Evolutionary conservation across 2,329 filamentous ascomycete species (phyloP), one percentile per base, ranked within the genome.

Genomic region (Exserohilum rostratum): DNA sequence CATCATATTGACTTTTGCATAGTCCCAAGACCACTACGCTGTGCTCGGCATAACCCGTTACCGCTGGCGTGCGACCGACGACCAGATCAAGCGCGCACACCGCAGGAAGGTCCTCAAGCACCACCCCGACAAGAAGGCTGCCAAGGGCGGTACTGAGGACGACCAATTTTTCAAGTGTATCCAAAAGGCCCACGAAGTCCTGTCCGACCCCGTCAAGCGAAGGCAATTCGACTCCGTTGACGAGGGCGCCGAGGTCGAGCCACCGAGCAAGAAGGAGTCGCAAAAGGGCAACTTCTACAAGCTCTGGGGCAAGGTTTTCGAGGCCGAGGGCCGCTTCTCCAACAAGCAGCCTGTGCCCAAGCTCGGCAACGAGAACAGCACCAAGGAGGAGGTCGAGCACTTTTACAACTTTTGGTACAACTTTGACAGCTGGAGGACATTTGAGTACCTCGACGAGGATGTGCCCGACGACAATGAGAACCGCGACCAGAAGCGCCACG

Each of bases 321-420:
- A 93, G 77, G 83, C 91, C 35, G 95, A 99, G 80, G 90, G 81
- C 11, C 91, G 95, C 61, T 99, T 99, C 86, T 96, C 90, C 77
- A 95, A 92, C 78, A 83, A 78, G 57, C 90, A 96, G 75, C 93
- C 93, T 6, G 95, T 97, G 3, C 96, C 95, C 5, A 80, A 84
- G 67, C 87, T 99, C 54, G 95, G 95, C 60, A 85, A 91, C 72
- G 90, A 91, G 62, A 89, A 96, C 64, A 88, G 90, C 72, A 86
- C 86, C 68, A 90, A 93, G 79, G 90, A 96, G 73, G 88, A 96
- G 7, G 95, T 99, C 42, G 93, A 98, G 74, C 82, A 83, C 49
- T 99, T 99, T 79, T 99, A 99, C 86, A 96, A 99, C 85, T 99
- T 98, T 83, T 99, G 90, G 89, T 99, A 98, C 84, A 96, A 93